Base-by-base conservation (phyloP, 139 green algal species). In the Pseudopediastrum boryanum region DNA sequence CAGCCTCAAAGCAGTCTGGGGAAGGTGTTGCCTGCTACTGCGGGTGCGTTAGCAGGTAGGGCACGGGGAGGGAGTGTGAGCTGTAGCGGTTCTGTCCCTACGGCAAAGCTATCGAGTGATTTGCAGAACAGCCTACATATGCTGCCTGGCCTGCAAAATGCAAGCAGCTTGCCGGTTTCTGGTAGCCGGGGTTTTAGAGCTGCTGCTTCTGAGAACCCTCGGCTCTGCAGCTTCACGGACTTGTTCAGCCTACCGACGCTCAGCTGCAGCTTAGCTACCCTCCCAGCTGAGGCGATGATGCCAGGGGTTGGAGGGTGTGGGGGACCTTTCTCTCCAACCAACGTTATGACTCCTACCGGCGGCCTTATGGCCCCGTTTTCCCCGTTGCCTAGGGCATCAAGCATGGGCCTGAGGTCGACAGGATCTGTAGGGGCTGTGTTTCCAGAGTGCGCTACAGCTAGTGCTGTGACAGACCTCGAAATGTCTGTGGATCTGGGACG, bases 301-400 rank as follows among this genome's bases (percentile, higher is more conserved):
- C 54, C 33, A 31, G 71, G 58, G 31, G 69, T 48, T 31, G 46
- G 19, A 19, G 33, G 31, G 38, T 6, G 44, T 35, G 41, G 38
- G 3, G 13, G 51, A 38, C 29, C n/a, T 39, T 52, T 50, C 0
- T 42, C 61, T 8, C 29, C 35, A 2, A 33, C 29, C 5, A 21
- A 16, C 46, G 58, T 79, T 23, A 27, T 79, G 21, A 59, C 61
- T 41, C 35, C 74, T 3, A 80, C 74, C 9, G 74, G 74, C 21
- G 74, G 74, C 23, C 44, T 80, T 2, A 80, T 80, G 74, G 74
- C 74, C 33, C 43, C 59, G 0, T 80, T 73, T 21, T 73, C 74
- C 2, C 74, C 74, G 0, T 44, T 80, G 59, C 61, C 25, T 4
- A 51, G 39, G 27, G 71, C 54, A 2, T 29, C 27, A 0, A 70